Conservation (phyloP, 2,329 filamentous ascomycete genomes). For the Pseudomassariella vexata region DNA sequence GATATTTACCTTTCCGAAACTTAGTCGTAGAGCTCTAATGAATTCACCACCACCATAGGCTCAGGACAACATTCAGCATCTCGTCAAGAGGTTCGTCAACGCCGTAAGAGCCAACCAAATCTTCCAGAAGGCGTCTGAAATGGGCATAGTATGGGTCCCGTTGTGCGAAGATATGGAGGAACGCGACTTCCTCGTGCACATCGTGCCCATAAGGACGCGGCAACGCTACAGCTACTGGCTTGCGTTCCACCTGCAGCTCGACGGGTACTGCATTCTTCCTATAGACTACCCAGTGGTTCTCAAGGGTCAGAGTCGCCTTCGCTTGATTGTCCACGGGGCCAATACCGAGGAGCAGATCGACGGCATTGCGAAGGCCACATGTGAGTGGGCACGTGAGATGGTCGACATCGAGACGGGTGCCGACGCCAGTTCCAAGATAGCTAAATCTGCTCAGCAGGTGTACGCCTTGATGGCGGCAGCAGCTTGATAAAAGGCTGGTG, state of each 20-base stretch:
- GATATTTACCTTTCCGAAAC: not conserved
- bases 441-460: slow-evolving; percentile 12
- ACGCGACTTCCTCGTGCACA: slow-evolving; percentile 18
- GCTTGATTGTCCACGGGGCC: slow-evolving; percentile 33
- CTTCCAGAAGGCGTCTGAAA: slow-evolving; percentile 16
- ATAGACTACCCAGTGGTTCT: slow-evolving; percentile 35
- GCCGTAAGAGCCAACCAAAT: slow-evolving; percentile 14
- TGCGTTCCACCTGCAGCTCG: slow-evolving; percentile 17
- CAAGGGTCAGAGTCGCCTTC: slow-evolving; percentile 28
- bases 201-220: slow-evolving; percentile 22
- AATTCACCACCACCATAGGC: slow-evolving; percentile 7
- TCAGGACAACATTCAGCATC: slow-evolving; percentile 16
- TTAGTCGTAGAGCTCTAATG: not conserved
- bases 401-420: slow-evolving; percentile 18
- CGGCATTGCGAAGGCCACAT: slow-evolving; percentile 22
- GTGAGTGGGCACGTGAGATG: slow-evolving; percentile 26
- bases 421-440: slow-evolving; percentile 8
- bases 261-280: slow-evolving; percentile 16
- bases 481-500: too few relatives aligned
- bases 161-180: slow-evolving; percentile 19
- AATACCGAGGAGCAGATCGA: slow-evolving; percentile 30
- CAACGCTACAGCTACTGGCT: slow-evolving; percentile 17
- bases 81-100: slow-evolving; percentile 21
- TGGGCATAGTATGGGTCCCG: slow-evolving; percentile 22
- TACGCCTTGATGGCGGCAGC: slow-evolving; percentile 11